Conservation (phyloP, 2,329 filamentous ascomycete genomes). For the Furcasterigmium furcatum region DNA sequence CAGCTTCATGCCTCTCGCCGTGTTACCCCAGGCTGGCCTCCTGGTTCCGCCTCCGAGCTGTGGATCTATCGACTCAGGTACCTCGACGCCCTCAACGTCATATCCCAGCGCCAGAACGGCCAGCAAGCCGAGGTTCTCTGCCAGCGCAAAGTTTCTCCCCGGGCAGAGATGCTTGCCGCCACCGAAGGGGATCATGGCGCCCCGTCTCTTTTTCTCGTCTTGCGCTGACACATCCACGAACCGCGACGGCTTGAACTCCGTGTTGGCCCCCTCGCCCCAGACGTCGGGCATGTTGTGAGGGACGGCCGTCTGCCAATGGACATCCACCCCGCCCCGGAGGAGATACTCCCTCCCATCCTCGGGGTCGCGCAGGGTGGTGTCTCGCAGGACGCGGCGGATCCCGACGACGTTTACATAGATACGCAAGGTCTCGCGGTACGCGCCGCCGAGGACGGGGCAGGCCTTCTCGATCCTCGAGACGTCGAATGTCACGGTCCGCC, state of each 20-base stretch:
- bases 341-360: slow-evolving; percentile 16
- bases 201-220: slow-evolving; percentile 17
- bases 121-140: slow-evolving; percentile 22
- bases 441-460: slow-evolving; percentile 36
- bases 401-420: slow-evolving; percentile 30
- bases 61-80: slow-evolving; percentile 9
- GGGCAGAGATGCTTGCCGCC: slow-evolving; percentile 27
- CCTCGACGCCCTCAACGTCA: slow-evolving; percentile 14
- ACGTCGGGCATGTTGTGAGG: slow-evolving; percentile 15
- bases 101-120: slow-evolving; percentile 16
- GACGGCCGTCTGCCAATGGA: slow-evolving; percentile 21
- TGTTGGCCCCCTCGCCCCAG: slow-evolving; percentile 18
- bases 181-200: slow-evolving; percentile 25
- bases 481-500: slow-evolving; percentile 22
- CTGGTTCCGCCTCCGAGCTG: slow-evolving; percentile 8
- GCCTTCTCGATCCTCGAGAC: slow-evolving; percentile 26
- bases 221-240: slow-evolving; percentile 13
- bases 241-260: slow-evolving; percentile 17
- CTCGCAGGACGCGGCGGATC: slow-evolving; percentile 32
- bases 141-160: slow-evolving; percentile 23
- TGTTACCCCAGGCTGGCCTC: slow-evolving; percentile 7
- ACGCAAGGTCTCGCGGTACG: slow-evolving; percentile 40
- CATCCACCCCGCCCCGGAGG: slow-evolving; percentile 17
- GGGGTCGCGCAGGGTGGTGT: slow-evolving; percentile 26
- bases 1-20: slow-evolving; percentile 8